These are phyloP conservation scores for Endocalyx cinctus DNA, from an alignment of 2,329 filamentous ascomycete species.

Conservation along the genomic window DNA sequence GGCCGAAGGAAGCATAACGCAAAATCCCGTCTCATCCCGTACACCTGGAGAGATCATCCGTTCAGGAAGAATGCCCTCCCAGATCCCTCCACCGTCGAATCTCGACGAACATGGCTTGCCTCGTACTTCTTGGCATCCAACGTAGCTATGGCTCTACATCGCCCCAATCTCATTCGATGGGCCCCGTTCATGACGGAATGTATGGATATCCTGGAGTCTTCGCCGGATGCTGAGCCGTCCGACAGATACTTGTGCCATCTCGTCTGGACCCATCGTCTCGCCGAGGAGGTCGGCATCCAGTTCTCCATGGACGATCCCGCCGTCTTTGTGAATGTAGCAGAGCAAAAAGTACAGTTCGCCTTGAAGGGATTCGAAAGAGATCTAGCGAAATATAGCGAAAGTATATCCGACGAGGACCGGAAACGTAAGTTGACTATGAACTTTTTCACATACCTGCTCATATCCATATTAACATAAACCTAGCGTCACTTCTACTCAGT, in stretches of 20 bases:
- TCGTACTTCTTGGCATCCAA: conserved; percentile 57
- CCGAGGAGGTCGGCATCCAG: conserved; percentile 63
- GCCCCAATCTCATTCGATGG: conserved; percentile 57
- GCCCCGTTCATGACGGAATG: conserved; percentile 58
- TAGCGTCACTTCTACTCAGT: conserved; percentile 59
- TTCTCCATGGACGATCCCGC: conserved; percentile 63
- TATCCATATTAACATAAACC: conserved; percentile 12
- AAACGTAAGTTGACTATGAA: conserved; percentile 44
- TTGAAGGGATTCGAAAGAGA: conserved; percentile 62
- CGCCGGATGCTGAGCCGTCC: conserved; percentile 50
- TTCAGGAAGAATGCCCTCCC: conserved; percentile 38
- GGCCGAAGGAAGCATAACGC: conserved; percentile 37
- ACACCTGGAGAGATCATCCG: conserved; percentile 37
- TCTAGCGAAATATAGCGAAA: conserved; percentile 53
- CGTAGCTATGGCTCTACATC: conserved; percentile 56
- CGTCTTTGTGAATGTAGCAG: conserved; percentile 49
- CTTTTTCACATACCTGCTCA: not conserved
- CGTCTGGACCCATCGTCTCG: conserved; percentile 56
- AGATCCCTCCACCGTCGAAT: conserved; percentile 51
- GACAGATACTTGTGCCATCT: conserved; percentile 56
- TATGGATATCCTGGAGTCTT: conserved; percentile 49
- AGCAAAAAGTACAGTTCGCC: conserved; percentile 60
- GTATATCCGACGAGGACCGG: conserved; percentile 48
- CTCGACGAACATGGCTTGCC: conserved; percentile 53
- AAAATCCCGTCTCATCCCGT: conserved; percentile 31